Evolutionary conservation across 2,329 filamentous ascomycete species (phyloP).

Genomic region (Stachybotrys chlorohalonatus): DNA sequence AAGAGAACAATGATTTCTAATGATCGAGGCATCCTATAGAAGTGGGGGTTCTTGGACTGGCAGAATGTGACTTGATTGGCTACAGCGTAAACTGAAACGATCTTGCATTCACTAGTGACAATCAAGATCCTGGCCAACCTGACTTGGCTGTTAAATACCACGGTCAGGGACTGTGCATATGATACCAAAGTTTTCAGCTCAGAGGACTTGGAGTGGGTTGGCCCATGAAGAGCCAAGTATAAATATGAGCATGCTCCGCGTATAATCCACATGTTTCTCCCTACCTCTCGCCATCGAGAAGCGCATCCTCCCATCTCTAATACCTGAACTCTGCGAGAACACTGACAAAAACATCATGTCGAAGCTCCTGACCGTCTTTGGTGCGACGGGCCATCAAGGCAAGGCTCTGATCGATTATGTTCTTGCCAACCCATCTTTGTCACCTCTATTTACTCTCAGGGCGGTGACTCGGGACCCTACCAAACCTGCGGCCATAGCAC

Average conservation of each 20-base stretch:
- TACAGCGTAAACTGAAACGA: neutral
- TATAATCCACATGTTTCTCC: too few relatives aligned
- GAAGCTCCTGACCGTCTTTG: conserved; percentile 1
- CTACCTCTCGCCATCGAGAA: neutral
- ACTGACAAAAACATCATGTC: neutral
- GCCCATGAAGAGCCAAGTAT: too few relatives aligned
- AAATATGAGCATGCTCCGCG: too few relatives aligned
- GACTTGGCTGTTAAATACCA: neutral
- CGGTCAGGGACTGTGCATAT: neutral
- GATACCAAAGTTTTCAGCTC: too few relatives aligned
- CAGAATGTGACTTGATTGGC: neutral
- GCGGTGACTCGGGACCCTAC: neutral
- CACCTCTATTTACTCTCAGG: neutral
- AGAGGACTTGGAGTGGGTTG: too few relatives aligned
- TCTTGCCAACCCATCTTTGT: neutral
- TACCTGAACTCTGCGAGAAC: neutral
- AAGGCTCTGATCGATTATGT: neutral
- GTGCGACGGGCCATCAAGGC: conserved; percentile 2
- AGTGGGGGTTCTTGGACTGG: neutral
- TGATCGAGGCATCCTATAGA: neutral
- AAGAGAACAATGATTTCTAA: neutral
- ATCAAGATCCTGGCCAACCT: neutral
- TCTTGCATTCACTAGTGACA: neutral
- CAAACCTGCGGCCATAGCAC: neutral
- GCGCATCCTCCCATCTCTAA: neutral